These are phyloP conservation scores for Emericellopsis atlantica DNA, from an alignment of 2,329 filamentous ascomycete species.

Conservation along the genomic window DNA sequence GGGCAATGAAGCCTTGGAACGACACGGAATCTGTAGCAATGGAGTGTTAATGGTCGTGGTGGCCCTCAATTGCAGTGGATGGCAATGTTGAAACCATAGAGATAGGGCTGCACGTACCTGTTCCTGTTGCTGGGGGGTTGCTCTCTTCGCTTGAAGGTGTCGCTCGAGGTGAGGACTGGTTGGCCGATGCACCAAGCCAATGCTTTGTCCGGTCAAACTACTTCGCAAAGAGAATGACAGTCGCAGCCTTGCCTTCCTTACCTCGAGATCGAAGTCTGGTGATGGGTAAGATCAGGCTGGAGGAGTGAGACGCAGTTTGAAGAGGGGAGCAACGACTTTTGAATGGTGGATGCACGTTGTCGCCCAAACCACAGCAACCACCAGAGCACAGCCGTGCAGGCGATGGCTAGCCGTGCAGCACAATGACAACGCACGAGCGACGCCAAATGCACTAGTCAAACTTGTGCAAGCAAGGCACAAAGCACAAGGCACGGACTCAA, in stretches of 20 bases:
- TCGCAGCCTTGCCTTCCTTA: slow-evolving; percentile 2
- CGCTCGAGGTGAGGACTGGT: too few relatives aligned
- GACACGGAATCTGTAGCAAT: background rate
- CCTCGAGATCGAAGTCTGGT: slow-evolving; percentile 15
- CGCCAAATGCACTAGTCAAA: too few relatives aligned
- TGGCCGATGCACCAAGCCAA: background rate
- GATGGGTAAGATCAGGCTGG: slow-evolving; percentile 9
- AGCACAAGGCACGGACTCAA: too few relatives aligned
- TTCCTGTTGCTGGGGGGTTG: background rate
- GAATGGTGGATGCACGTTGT: slow-evolving; percentile 13
- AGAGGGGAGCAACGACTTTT: slow-evolving; percentile 25
- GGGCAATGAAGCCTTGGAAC: slow-evolving; percentile 2
- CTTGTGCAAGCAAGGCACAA: too few relatives aligned
- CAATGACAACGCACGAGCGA: too few relatives aligned
- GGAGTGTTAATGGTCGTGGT: background rate
- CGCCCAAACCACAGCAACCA: too few relatives aligned
- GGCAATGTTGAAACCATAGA: too few relatives aligned
- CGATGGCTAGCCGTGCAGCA: too few relatives aligned
- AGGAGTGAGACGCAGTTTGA: slow-evolving; percentile 8
- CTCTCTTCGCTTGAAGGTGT: background rate
- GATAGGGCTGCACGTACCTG: too few relatives aligned
- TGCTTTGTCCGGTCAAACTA: background rate
- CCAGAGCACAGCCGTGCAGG: too few relatives aligned
- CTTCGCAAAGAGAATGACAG: slow-evolving; percentile 1
- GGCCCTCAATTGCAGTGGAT: too few relatives aligned